A percentile compares a stretch with the other conserved stretches of the same genome.
Evolutionary conservation across 2,329 filamentous ascomycete genomes (phyloP).

Genomic region (Trichoderma hamatum): DNA sequence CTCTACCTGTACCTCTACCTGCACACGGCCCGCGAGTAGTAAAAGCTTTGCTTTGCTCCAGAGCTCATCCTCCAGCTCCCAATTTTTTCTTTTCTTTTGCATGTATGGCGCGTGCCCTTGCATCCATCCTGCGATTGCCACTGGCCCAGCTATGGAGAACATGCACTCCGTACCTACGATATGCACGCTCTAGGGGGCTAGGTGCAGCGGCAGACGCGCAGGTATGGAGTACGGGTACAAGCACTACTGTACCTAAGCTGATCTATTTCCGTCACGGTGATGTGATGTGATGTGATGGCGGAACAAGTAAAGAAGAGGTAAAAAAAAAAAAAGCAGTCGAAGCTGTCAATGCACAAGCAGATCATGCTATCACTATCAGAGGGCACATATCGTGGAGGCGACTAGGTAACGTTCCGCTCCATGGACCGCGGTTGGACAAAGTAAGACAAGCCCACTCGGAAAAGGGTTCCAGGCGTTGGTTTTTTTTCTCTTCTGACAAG

Average conservation of each 20-base stretch:
- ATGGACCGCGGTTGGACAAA: background rate
- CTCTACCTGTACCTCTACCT: background rate
- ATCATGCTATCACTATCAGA: background rate
- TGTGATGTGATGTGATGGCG: conserved; percentile 22
- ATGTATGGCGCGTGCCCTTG: conserved; percentile 16
- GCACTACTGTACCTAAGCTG: background rate
- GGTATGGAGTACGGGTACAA: conserved; percentile 7
- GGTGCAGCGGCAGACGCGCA: conserved; percentile 23
- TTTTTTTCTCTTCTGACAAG: background rate
- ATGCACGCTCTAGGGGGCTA: conserved; percentile 12
- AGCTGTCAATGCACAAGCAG: background rate
- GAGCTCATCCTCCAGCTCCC: background rate
- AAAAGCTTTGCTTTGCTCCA: too few species aligned
- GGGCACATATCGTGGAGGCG: too few species aligned
- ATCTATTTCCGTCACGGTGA: conserved; percentile 1
- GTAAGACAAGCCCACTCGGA: conserved; percentile 1
- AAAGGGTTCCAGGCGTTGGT: conserved; percentile 11
- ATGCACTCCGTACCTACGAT: background rate
- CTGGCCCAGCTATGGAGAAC: conserved; percentile 4
- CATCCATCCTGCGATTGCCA: background rate
- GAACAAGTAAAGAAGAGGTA: background rate
- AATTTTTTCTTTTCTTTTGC: background rate
- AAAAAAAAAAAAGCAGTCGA: background rate
- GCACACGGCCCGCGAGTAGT: background rate
- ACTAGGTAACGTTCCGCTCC: background rate